A percentile compares a stretch with the other conserved stretches of the same genome.
Evolutionary conservation across 768 basidiomycete species (phyloP).

Genomic region (Clavulina sp.): DNA sequence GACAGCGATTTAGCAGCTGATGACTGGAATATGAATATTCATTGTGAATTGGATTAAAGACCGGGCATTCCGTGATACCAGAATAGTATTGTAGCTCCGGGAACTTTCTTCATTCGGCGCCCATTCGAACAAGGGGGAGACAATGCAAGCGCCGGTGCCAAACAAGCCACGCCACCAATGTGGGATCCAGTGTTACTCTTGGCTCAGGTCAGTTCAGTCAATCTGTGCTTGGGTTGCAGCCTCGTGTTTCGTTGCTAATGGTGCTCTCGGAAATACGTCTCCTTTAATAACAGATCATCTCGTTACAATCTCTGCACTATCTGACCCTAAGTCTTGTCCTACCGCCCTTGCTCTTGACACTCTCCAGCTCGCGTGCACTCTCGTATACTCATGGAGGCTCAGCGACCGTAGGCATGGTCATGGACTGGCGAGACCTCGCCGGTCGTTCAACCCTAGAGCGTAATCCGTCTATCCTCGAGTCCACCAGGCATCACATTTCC

Average conservation of each 20-base stretch:
- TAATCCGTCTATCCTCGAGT: constrained; percentile 21
- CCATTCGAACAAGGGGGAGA: no score
- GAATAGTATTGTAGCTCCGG: no score
- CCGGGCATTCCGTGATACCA: no score
- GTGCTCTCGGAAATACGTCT: no score
- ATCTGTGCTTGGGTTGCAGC: not conserved
- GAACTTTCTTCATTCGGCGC: no score
- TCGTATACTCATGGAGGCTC: constrained; percentile 18
- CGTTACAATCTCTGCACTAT: constrained; percentile 88
- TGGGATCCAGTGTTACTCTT: constrained; percentile 1
- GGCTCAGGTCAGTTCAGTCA: not conserved
- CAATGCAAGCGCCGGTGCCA: no score
- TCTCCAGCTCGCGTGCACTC: constrained; percentile 30
- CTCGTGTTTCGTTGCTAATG: not conserved
- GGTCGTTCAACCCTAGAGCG: constrained; percentile 43
- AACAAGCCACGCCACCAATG: no score
- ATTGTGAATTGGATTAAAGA: no score
- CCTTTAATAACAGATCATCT: constrained; percentile 92
- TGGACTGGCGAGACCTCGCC: constrained; percentile 97
- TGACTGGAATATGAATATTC: no score
- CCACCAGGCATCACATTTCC: no score
- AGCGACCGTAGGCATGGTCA: constrained; percentile 49
- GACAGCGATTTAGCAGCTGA: no score
- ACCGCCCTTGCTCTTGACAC: constrained; percentile 57
- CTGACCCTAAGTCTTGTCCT: constrained; percentile 67